Percentiles rank a stretch among this genome's conserved stretches.
Evolutionary conservation across 495 filamentous ascomycete species (phyloP).

Genomic region (Recurvomyces mirabilis): DNA sequence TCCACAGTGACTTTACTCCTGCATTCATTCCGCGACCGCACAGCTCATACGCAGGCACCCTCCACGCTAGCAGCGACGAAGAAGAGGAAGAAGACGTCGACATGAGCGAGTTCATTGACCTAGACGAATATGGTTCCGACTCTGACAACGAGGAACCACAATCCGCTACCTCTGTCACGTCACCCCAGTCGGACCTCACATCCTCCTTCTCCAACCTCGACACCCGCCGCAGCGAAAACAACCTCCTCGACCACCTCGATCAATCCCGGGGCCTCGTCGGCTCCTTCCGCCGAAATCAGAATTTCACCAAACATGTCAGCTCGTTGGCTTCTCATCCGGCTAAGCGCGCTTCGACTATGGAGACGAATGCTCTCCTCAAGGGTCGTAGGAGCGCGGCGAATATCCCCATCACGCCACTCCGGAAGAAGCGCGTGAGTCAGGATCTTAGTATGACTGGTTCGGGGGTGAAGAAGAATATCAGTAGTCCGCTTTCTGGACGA

Average conservation of each 20-base stretch:
- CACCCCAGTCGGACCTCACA: not conserved
- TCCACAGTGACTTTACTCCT: constrained; percentile 6
- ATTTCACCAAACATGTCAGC: constrained; percentile 10
- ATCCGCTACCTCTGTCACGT: constrained; percentile 1
- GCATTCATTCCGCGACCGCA: not conserved
- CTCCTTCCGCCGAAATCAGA: constrained; percentile 19
- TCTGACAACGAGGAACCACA: constrained; percentile 2
- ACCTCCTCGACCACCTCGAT: constrained; percentile 16
- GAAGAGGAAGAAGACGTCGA: constrained; percentile 8
- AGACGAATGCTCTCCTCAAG: constrained; percentile 19
- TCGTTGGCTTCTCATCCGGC: constrained; percentile 14
- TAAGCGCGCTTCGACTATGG: constrained; percentile 14
- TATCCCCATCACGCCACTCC: constrained; percentile 18
- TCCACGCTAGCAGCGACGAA: constrained; percentile 3
- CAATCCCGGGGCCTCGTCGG: constrained; percentile 11
- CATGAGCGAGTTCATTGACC: constrained; percentile 19
- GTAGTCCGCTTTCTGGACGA: constrained; percentile 8
- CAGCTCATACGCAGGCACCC: not conserved
- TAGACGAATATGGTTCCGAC: constrained; percentile 2
- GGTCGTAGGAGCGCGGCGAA: constrained; percentile 17
- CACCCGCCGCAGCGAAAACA: not conserved
- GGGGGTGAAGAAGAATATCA: constrained; percentile 15
- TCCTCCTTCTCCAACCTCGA: constrained; percentile 6
- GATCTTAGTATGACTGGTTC: constrained; percentile 11
- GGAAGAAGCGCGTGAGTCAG: constrained; percentile 14